Evolutionary conservation across 1,284 basidiomycete species (phyloP).

Genomic region (Ceratobasidium sp.): DNA sequence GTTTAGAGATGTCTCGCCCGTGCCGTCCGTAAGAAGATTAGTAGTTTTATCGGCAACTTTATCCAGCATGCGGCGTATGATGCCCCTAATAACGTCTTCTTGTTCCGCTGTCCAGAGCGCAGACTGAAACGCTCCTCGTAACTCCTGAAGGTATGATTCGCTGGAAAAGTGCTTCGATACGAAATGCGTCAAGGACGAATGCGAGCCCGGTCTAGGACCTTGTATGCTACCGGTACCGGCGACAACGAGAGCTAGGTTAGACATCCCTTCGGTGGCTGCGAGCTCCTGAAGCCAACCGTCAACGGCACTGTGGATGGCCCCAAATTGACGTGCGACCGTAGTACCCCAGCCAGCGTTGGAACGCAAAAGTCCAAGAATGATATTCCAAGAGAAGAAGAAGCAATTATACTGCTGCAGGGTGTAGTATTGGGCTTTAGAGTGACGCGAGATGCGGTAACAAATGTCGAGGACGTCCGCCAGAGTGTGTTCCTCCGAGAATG

Average conservation of each 20-base stretch:
- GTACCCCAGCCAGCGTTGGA: background rate
- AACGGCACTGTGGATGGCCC: background rate
- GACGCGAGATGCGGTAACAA: background rate
- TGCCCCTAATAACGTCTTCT: background rate
- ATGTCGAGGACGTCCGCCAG: constrained; percentile 10
- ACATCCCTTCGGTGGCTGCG: background rate
- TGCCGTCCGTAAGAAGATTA: background rate
- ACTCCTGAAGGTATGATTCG: background rate
- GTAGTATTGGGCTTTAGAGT: constrained; percentile 1
- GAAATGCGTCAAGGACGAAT: too few relatives aligned
- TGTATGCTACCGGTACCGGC: background rate
- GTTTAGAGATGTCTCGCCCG: background rate
- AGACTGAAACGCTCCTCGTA: background rate
- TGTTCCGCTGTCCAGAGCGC: constrained; percentile 1
- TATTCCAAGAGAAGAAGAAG: constrained; percentile 26
- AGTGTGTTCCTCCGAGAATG: background rate
- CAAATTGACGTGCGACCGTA: background rate
- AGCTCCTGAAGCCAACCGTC: background rate
- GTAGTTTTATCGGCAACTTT: background rate
- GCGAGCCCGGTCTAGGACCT: too few relatives aligned
- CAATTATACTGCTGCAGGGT: constrained; percentile 31
- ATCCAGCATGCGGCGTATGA: background rate
- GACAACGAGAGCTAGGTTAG: constrained; percentile 1
- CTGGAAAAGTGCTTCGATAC: background rate
- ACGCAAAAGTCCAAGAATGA: background rate